Evolutionary conservation across 306 rosid genomes (phyloP).

Genomic region (Erythrophleum fordii): DNA sequence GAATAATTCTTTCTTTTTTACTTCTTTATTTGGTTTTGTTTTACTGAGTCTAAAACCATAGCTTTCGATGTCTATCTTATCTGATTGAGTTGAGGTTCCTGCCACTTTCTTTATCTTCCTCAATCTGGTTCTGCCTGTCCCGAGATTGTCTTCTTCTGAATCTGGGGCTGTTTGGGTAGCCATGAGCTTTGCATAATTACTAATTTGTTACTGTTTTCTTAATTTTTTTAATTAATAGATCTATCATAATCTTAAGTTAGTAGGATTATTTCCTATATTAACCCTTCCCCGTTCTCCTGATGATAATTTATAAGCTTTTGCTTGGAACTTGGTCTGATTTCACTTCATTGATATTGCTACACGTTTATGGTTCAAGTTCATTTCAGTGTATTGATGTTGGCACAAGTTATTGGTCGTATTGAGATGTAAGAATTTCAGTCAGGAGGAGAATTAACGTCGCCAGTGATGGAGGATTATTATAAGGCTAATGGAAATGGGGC

Average conservation of each 20-base stretch:
- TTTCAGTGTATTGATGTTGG: constrained; percentile 41
- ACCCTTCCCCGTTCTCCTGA: constrained; percentile 9
- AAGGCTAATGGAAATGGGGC: constrained; percentile 55
- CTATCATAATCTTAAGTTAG: constrained; percentile 24
- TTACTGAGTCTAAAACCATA: constrained; percentile 23
- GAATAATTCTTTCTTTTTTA: neutral
- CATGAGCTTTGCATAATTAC: neutral
- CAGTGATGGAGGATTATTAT: constrained; percentile 59
- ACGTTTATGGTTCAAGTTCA: constrained; percentile 41
- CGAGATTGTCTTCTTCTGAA: neutral
- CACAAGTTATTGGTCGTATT: constrained; percentile 34
- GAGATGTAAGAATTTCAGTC: constrained; percentile 40
- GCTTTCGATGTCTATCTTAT: constrained; percentile 31
- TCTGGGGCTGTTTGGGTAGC: constrained; percentile 25
- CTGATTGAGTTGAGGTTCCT: constrained; percentile 17
- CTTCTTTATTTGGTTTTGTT: neutral
- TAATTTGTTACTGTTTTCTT: neutral
- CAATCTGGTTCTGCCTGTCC: constrained; percentile 29
- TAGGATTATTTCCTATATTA: constrained; percentile 15
- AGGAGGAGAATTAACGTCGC: constrained; percentile 36
- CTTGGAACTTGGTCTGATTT: constrained; percentile 35
- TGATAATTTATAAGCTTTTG: constrained; percentile 24
- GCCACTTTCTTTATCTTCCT: constrained; percentile 17
- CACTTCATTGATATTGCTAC: constrained; percentile 34
- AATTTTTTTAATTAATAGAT: neutral